Base-by-base conservation (phyloP, 2,329 filamentous ascomycete species). In the Chrysosporium keratinophilum region DNA sequence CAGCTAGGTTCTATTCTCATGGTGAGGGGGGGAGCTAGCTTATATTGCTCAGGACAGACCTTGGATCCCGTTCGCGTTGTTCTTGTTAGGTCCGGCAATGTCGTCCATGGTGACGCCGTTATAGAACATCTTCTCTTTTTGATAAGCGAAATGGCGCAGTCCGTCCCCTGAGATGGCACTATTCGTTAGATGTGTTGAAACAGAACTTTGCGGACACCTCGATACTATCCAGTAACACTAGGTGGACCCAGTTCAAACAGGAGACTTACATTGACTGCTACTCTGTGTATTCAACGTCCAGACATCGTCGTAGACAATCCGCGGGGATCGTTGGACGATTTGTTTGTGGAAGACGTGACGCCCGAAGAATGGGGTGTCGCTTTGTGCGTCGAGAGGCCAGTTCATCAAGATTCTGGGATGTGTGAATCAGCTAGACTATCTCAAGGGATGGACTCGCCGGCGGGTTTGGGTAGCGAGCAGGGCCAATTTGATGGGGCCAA, bases 251-350 rank as follows among this genome's bases (percentile, higher is more conserved):
- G 2, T 9, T 39, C 1, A 37, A 33, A 20, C 5, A 5, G 9
- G 7, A 11, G 11, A 14, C 47, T 41, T 59, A 62, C 69, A 82
- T 63, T 82, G 79, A 42, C 74, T 78, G 37, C 76, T 78, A 6
- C 73, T 73, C 64, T 81, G 79, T 0, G 78, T 76, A 64, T 82
- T 82, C 59, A 81, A 77, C 0, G 71, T 72, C 72, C 79, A 78
- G 31, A 76, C 68, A 64, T 84, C 80, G 62, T 84, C 81, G 62
- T 84, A 82, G 23, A 81, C 76, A 5, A 71, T 68, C 14, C 74
- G 66, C 2, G 76, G 76, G 1, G 70, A 64, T 65, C 80, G 80
- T 43, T 74, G 69, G 54, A 76, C 71, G 23, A 82, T 64, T 14
- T 77, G 64, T 59, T 79, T 74, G 56, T 78, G 70, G 61, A 85